phyloP scores from a whole-genome alignment of 768 basidiomycete species.

The Tricholoma bakamatsutake region DNA sequence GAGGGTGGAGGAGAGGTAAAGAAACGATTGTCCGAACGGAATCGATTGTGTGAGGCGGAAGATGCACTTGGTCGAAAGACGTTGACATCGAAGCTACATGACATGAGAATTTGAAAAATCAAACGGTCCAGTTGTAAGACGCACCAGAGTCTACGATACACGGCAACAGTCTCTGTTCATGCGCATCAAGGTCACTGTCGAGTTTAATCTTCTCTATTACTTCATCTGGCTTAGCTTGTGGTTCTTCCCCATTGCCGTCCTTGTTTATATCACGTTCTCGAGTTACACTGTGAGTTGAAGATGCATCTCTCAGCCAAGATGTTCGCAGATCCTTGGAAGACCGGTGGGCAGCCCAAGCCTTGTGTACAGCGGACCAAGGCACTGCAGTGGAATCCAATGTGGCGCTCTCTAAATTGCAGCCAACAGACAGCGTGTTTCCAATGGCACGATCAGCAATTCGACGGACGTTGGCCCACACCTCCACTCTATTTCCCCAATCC shows the following conservation, averaged over 20 bases:
- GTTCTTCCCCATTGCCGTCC: constrained; percentile 28
- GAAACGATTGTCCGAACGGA: constrained; percentile 90
- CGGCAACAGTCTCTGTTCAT: constrained; percentile 74
- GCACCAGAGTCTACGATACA: constrained; percentile 83
- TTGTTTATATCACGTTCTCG: constrained; percentile 28
- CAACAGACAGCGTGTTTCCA: constrained; percentile 49
- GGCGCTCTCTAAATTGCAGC: constrained; percentile 25
- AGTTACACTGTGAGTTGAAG: constrained; percentile 19
- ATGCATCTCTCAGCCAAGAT: constrained; percentile 53
- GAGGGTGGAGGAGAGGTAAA: constrained; percentile 78
- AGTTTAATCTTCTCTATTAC: constrained; percentile 73
- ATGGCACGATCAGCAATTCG: constrained; percentile 74
- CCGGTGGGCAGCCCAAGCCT: constrained; percentile 59
- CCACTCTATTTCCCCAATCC: constrained; percentile 67
- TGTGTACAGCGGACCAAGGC: constrained; percentile 60
- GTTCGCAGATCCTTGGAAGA: constrained; percentile 47
- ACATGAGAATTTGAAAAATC: constrained; percentile 6
- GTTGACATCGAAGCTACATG: constrained; percentile 65
- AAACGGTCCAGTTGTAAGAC: constrained; percentile 17
- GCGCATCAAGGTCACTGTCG: constrained; percentile 68
- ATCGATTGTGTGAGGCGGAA: constrained; percentile 85
- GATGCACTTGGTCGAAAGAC: constrained; percentile 82
- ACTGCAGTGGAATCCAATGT: constrained; percentile 54
- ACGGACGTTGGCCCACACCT: constrained; percentile 63
- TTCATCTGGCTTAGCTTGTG: constrained; percentile 49